Base-by-base conservation (phyloP, 768 basidiomycete genomes). In the Strobilomyces confusus region DNA sequence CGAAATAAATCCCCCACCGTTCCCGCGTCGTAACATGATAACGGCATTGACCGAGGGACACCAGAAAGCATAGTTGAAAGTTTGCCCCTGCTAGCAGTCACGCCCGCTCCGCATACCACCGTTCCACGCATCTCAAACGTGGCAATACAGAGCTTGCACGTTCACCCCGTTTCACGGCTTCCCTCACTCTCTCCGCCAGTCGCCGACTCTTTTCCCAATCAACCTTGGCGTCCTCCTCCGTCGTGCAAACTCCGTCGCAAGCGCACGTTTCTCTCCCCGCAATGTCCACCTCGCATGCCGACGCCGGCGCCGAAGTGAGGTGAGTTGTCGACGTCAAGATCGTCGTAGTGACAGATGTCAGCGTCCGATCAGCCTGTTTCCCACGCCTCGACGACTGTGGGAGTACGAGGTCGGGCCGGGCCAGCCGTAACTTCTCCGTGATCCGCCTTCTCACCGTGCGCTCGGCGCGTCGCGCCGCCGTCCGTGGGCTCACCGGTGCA, bases 391-490 rank as follows among this genome's bases (percentile, higher is more conserved):
- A 66, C 11, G 65, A 59, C 47, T 66, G 70, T 6, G 44, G 43
- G 3, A 69, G 59, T 8, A 62, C 61, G 9, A 74, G 69, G 49
- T 77, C 72, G 3, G 80, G 81, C 25, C 75, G 73, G 12, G 77
- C 77, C 14, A 59, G 61, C 5, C 74, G 71, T 15, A 82, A 65
- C 32, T 72, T 74, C 34, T 77, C 74, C 1, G 74, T 74, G 37
- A 63, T 64, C 32, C 49, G 55, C 22, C 52, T 57, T 36, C 65
- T 57, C 41, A 65, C 54, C 4, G 60, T 63, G 2, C 60, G 63
- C 40, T 54, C 52, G 0, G 57, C 54, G 14, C 58, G 61, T 15
- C 63, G 62, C 34, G 54, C 54, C 23, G 52, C 62, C 4, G 51
- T 64, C 43, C 57, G 60, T 40, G 66, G 56, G 20, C 57, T 64